phyloP scores from a whole-genome alignment of 2,329 filamentous ascomycete genomes.

The Acrocalymma vagum region DNA sequence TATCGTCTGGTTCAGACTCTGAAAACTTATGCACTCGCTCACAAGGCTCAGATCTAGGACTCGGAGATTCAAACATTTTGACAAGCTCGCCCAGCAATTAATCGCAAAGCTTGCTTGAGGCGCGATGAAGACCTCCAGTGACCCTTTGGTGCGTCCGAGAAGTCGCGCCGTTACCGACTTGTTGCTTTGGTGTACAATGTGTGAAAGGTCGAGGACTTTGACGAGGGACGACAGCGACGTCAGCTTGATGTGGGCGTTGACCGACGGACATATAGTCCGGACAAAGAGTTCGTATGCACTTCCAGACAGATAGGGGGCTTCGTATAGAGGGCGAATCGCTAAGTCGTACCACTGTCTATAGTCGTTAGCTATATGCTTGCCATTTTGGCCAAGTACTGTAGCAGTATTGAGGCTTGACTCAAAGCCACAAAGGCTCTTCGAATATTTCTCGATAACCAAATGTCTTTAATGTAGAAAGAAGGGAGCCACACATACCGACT shows the following conservation, averaged over 20 bases:
- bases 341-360: conserved; percentile 64
- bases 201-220: conserved; percentile 60
- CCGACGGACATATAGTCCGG: conserved; percentile 62
- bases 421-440: neutral
- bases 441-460: too few relatives aligned
- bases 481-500: conserved; percentile 26
- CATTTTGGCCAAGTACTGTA: too few relatives aligned
- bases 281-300: conserved; percentile 63
- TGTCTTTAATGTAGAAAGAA: neutral
- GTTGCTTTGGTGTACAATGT: conserved; percentile 66
- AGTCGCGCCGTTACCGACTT: conserved; percentile 66
- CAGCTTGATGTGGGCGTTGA: conserved; percentile 58
- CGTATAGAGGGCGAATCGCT: conserved; percentile 62
- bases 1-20: conserved; percentile 60
- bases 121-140: conserved; percentile 63
- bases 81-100: conserved; percentile 65
- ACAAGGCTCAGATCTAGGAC: conserved; percentile 63
- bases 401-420: too few relatives aligned
- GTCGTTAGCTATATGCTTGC: conserved; percentile 16
- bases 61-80: conserved; percentile 61
- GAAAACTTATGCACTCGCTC: conserved; percentile 58
- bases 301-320: conserved; percentile 60
- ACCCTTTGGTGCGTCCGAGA: conserved; percentile 61
- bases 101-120: conserved; percentile 66
- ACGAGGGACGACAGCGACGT: conserved; percentile 61